Percentiles rank a stretch among this genome's conserved stretches.
phyloP scores from a whole-genome alignment of 805 yeast species.

The Tetrapisispora namnaoensis region DNA sequence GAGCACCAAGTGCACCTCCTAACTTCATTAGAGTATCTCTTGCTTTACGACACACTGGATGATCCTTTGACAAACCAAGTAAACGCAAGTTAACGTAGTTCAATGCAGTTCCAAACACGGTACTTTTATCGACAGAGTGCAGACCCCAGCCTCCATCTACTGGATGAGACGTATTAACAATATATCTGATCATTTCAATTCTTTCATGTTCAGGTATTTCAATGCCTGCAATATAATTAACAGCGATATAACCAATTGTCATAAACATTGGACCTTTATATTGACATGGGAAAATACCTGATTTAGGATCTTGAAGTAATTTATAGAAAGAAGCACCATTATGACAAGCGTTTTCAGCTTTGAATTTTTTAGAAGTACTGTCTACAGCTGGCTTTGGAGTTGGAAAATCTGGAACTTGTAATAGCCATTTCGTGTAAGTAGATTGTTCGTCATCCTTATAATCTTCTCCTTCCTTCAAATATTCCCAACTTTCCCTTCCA shows the following conservation, averaged over 20 bases:
- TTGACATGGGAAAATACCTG: conserved; percentile 87
- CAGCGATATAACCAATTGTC: conserved; percentile 79
- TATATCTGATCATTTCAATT: conserved; percentile 69
- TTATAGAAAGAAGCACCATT: conserved; percentile 67
- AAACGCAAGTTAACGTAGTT: conserved; percentile 77
- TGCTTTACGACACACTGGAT: conserved; percentile 72
- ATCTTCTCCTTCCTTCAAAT: conserved; percentile 34
- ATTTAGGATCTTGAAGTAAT: conserved; percentile 56
- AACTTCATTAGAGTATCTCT: conserved; percentile 53
- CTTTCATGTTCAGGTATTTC: conserved; percentile 57
- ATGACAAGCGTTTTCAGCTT: conserved; percentile 51
- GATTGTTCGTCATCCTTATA: conserved; percentile 39
- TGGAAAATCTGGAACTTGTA: conserved; percentile 33
- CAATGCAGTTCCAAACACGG: conserved; percentile 88
- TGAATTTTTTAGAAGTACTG: conserved; percentile 17
- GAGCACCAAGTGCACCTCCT: conserved; percentile 85
- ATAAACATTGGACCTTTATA: conserved; percentile 98
- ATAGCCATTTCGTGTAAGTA: conserved; percentile 44
- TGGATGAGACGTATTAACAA: conserved; percentile 89
- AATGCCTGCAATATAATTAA: conserved; percentile 57
- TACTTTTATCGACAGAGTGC: conserved; percentile 83
- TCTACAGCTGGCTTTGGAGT: conserved; percentile 30
- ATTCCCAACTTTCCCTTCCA: conserved; percentile 82
- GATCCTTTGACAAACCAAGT: conserved; percentile 63
- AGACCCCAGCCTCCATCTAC: conserved; percentile 99